These are phyloP conservation scores for Phytophthora vignae DNA, from an alignment of 352 stramenopile genomes.

Conservation along the genomic window DNA sequence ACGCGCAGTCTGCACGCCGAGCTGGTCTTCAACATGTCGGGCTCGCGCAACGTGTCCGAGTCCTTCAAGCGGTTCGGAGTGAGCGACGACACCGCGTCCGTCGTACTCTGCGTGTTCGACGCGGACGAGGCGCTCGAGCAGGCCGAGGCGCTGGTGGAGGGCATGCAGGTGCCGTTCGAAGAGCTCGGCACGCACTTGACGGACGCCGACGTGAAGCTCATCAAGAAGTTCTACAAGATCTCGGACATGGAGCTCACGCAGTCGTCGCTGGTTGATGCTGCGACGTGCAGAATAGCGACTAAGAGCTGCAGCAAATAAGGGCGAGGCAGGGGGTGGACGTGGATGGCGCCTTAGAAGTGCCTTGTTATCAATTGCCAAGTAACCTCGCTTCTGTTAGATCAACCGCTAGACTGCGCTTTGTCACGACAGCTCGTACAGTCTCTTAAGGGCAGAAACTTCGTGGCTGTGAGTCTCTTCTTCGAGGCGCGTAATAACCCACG, in stretches of 20 bases:
- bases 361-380: slow-evolving; percentile 17
- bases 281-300: slow-evolving; percentile 86
- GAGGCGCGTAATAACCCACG: slow-evolving; percentile 51
- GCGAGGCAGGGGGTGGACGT: background rate
- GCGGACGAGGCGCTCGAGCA: slow-evolving; percentile 54
- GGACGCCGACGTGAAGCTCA: slow-evolving; percentile 53
- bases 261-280: slow-evolving; percentile 73
- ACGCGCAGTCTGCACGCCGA: slow-evolving; percentile 85
- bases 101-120: slow-evolving; percentile 84
- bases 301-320: slow-evolving; percentile 88
- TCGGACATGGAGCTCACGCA: slow-evolving; percentile 74
- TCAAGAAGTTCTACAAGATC: slow-evolving; percentile 90
- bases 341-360: background rate
- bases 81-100: slow-evolving; percentile 53
- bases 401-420: slow-evolving; percentile 1
- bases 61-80: slow-evolving; percentile 86
- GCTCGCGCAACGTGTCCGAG: slow-evolving; percentile 83
- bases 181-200: slow-evolving; percentile 64
- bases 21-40: slow-evolving; percentile 89
- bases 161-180: slow-evolving; percentile 48
- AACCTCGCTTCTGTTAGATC: slow-evolving; percentile 9
- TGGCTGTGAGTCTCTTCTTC: slow-evolving; percentile 13
- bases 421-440: slow-evolving; percentile 56
- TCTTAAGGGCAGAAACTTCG: slow-evolving; percentile 43
- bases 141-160: slow-evolving; percentile 58